Percentiles rank a stretch among this genome's conserved stretches.
Evolutionary conservation across 495 filamentous ascomycete genomes (phyloP).

Genomic region (Hyaloscypha variabilis): DNA sequence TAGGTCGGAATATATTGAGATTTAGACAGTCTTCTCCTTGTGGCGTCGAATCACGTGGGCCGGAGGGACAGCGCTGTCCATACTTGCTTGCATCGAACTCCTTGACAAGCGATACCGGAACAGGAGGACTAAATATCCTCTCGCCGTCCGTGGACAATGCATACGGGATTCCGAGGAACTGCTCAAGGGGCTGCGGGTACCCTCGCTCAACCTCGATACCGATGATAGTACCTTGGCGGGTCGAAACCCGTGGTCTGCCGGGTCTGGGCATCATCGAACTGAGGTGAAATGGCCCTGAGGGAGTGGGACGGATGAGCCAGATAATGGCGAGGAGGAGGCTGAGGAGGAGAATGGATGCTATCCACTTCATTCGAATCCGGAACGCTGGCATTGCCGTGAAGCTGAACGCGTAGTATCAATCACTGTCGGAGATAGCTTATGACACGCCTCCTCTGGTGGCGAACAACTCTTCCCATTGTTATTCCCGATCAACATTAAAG

Average conservation of each 20-base stretch:
- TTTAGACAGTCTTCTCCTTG: conserved; percentile 55
- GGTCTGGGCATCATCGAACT: conserved; percentile 28
- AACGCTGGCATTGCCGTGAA: no score
- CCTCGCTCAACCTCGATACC: conserved; percentile 46
- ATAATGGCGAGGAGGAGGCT: not conserved
- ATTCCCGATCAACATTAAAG: no score
- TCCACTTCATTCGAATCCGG: not conserved
- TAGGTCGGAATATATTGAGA: conserved; percentile 45
- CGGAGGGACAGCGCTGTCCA: conserved; percentile 45
- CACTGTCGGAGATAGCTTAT: no score
- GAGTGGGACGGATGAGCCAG: not conserved
- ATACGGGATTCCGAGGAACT: conserved; percentile 64
- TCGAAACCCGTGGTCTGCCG: conserved; percentile 38
- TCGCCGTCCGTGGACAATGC: conserved; percentile 56
- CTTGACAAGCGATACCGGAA: conserved; percentile 34
- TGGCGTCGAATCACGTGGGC: conserved; percentile 25
- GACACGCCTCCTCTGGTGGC: no score
- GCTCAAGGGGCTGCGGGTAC: conserved; percentile 51
- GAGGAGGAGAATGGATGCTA: not conserved
- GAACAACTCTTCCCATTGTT: no score
- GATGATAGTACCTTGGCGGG: conserved; percentile 58
- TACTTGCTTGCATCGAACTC: conserved; percentile 47
- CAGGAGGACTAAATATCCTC: conserved; percentile 58
- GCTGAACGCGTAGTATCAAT: no score
- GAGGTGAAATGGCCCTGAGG: not conserved